Evolutionary conservation across 2,329 filamentous ascomycete genomes (phyloP), one percentile per base, ranked within the genome.

Genomic region (Aureobasidium leucospermi): DNA sequence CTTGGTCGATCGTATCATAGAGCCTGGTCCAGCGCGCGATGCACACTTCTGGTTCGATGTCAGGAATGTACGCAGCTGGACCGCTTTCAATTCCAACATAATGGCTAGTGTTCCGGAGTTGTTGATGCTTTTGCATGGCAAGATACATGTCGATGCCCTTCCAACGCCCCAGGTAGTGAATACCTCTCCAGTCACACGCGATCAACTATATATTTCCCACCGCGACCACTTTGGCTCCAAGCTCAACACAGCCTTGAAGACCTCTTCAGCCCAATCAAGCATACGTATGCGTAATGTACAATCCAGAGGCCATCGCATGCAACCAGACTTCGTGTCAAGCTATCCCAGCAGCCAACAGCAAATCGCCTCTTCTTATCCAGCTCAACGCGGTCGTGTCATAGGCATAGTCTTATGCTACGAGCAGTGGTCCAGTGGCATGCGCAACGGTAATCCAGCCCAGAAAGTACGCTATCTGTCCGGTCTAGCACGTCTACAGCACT

Each of bases 11-110:
- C 88, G 87, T 65, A 65, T 66, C 36, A 83, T 93, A 65, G 89
- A 87, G 61, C 86, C 87, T 70, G 71, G 85, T 75, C 88, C 85
- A 71, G 85, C 80, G 68, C 82, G 80, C 74, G 87, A 82, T 67
- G 90, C 87, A 72, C 86, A 96, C 76, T 96, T 93, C 74, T 97
- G 93, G 93, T 96, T 90, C 89, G 93, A 97, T 69, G 82, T 96
- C 61, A 88, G 93, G 66, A 93, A 95, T 71, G 79, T 96, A 65
- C 85, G 89, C 63, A 82, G 85, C 63, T 96, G 93, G 93, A 82
- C 82, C 55, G 82, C 84, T 66, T 96, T 96, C 81, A 89, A 84
- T 64, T 77, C 89, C 10, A 73, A 80, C 58, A 85, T 86, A 60
- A 86, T 96, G 70, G 8, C 38, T 19, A 13, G 6, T 36, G 13